Percentiles rank a stretch among this genome's conserved stretches.
phyloP scores from a whole-genome alignment of 2,329 filamentous ascomycete species.

The Pseudogymnoascus sp. region DNA sequence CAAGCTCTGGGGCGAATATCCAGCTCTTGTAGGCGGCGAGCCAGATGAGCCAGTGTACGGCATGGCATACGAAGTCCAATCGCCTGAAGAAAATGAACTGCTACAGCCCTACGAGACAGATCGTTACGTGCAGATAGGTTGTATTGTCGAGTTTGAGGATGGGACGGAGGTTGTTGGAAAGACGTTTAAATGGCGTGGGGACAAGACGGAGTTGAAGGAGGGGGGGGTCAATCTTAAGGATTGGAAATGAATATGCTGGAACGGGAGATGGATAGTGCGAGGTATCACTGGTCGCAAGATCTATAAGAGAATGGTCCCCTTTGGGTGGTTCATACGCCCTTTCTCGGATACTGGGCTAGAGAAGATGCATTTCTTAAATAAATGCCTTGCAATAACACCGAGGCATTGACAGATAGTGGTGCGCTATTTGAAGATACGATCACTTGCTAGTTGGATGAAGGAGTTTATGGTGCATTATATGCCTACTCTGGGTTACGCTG shows the following conservation, averaged over 20 bases:
- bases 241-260: slow-evolving; percentile 15
- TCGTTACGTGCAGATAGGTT: slow-evolving; percentile 14
- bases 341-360: not conserved
- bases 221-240: slow-evolving; percentile 17
- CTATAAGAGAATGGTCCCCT: not conserved
- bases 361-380: not conserved
- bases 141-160: slow-evolving; percentile 15
- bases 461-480: too few species aligned
- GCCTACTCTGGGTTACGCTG: too few species aligned
- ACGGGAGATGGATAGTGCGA: not conserved
- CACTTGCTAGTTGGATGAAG: too few species aligned
- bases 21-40: slow-evolving; percentile 18
- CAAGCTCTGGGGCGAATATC: slow-evolving; percentile 31
- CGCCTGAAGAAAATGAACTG: slow-evolving; percentile 5
- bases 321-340: not conserved
- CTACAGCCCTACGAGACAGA: slow-evolving; percentile 16
- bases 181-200: slow-evolving; percentile 15
- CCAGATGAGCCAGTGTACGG: slow-evolving; percentile 13
- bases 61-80: slow-evolving; percentile 16
- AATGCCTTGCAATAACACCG: not conserved
- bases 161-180: slow-evolving; percentile 16
- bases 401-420: too few species aligned
- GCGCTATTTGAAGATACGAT: too few species aligned
- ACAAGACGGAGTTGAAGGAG: slow-evolving; percentile 12
- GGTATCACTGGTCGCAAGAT: not conserved